phyloP scores from a whole-genome alignment of 129 eudicot genomes.

The Dittrichia graveolens region DNA sequence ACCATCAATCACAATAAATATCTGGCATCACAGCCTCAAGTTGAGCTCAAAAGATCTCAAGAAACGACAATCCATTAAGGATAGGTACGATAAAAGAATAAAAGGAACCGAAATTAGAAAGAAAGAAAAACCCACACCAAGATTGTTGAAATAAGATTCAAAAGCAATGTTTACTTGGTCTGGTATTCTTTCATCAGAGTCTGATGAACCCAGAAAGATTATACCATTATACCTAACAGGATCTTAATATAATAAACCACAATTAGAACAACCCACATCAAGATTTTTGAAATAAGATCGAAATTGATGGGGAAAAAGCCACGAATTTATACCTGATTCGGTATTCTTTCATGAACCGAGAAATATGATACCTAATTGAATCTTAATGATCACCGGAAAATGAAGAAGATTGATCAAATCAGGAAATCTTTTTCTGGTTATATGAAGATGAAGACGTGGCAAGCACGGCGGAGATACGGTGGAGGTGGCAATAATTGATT shows the following conservation, averaged over 20 bases:
- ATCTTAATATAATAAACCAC: neutral
- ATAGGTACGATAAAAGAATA: neutral
- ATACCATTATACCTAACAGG: neutral
- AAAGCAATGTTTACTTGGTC: slow-evolving; percentile 15
- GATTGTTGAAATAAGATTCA: neutral
- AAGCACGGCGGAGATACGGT: slow-evolving; percentile 29
- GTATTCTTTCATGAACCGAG: slow-evolving; percentile 27
- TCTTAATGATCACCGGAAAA: slow-evolving; percentile 2
- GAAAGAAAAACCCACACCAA: slow-evolving; percentile 6
- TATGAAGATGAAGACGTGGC: slow-evolving; percentile 25
- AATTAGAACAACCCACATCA: neutral
- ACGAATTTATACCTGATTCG: slow-evolving; percentile 18
- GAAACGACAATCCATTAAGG: neutral
- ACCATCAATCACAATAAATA: slow-evolving; percentile 23
- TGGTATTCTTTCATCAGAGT: slow-evolving; percentile 24
- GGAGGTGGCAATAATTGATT: slow-evolving; percentile 29
- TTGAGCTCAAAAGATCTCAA: slow-evolving; percentile 25
- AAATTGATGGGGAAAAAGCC: neutral
- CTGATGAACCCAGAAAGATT: slow-evolving; percentile 25
- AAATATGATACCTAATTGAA: slow-evolving; percentile 3
- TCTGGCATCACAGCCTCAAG: slow-evolving; percentile 16
- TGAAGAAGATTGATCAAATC: neutral
- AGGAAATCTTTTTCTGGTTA: neutral
- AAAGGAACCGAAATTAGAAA: neutral
- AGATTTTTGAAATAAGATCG: neutral